phyloP scores from a whole-genome alignment of 1,139 yeast species.

The Candida sanyaensis region DNA sequence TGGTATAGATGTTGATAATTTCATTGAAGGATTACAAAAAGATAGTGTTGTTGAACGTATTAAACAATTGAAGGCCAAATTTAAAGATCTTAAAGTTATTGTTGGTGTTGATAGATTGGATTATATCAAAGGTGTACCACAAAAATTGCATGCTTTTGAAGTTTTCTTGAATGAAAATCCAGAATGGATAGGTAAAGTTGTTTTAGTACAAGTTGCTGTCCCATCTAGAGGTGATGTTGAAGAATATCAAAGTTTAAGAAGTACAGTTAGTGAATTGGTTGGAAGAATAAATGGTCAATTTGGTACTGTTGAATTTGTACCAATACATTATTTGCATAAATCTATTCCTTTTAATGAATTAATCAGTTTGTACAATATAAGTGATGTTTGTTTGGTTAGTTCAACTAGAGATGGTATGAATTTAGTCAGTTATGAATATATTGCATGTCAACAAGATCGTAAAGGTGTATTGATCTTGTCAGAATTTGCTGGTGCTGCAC shows the following conservation, averaged over 20 bases:
- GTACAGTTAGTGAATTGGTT: slow-evolving; percentile 93
- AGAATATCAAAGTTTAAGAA: slow-evolving; percentile 91
- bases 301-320: slow-evolving; percentile 97
- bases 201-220: slow-evolving; percentile 94
- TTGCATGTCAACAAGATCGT: slow-evolving; percentile 88
- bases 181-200: slow-evolving; percentile 97
- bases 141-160: slow-evolving; percentile 93
- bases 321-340: slow-evolving; percentile 95
- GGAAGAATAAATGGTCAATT: slow-evolving; percentile 96
- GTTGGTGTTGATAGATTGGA: slow-evolving; percentile 97
- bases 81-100: slow-evolving; percentile 73
- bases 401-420: slow-evolving; percentile 99
- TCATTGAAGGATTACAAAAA: slow-evolving; percentile 73
- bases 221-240: slow-evolving; percentile 98
- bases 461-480: slow-evolving; percentile 86
- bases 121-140: slow-evolving; percentile 97
- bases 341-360: slow-evolving; percentile 89
- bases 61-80: slow-evolving; percentile 58
- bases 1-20: slow-evolving; percentile 94
- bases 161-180: slow-evolving; percentile 91
- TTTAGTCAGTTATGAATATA: slow-evolving; percentile 91
- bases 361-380: slow-evolving; percentile 78
- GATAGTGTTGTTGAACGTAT: slow-evolving; percentile 68
- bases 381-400: slow-evolving; percentile 90
- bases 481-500: slow-evolving; percentile 99